A percentile compares a stretch with the other conserved stretches of the same genome.
These are phyloP conservation scores for Xylona heveae DNA, from an alignment of 495 filamentous ascomycete genomes.

Conservation along the genomic window DNA sequence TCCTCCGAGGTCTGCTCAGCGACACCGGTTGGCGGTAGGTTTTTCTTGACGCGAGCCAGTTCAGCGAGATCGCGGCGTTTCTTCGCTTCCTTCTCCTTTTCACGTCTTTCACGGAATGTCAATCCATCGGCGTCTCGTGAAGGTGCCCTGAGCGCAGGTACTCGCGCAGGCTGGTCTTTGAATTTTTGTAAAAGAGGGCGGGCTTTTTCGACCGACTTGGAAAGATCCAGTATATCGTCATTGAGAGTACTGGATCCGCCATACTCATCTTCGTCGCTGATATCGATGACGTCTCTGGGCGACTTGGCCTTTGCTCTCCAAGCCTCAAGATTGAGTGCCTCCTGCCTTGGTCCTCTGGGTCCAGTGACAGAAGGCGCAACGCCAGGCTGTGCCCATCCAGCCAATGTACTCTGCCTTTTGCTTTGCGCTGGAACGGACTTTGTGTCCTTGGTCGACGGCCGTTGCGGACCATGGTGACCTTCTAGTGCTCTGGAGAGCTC, in stretches of 20 bases:
- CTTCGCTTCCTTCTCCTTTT: conserved; percentile 51
- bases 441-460: too few relatives aligned
- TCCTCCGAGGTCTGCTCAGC: conserved; percentile 40
- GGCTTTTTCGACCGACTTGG: conserved; percentile 27
- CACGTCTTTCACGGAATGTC: conserved; percentile 43
- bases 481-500: conserved; percentile 63
- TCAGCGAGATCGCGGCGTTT: conserved; percentile 45
- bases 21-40: conserved; percentile 27
- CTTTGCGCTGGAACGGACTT: too few relatives aligned
- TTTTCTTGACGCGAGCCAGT: conserved; percentile 40
- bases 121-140: conserved; percentile 16
- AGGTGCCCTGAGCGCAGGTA: conserved; percentile 18
- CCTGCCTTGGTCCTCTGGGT: conserved; percentile 48
- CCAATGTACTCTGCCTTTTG: too few relatives aligned
- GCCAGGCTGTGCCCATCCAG: too few relatives aligned
- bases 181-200: conserved; percentile 24
- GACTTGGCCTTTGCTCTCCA: conserved; percentile 13
- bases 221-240: conserved; percentile 21
- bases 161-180: conserved; percentile 16
- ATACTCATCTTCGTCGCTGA: conserved; percentile 23
- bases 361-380: too few relatives aligned
- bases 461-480: conserved; percentile 43
- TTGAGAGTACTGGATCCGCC: conserved; percentile 20
- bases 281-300: conserved; percentile 11
- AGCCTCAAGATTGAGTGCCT: conserved; percentile 43